Evolutionary conservation across 768 basidiomycete species (phyloP), one percentile per base, ranked within the genome.

Genomic region (Boletus coccyginus): DNA sequence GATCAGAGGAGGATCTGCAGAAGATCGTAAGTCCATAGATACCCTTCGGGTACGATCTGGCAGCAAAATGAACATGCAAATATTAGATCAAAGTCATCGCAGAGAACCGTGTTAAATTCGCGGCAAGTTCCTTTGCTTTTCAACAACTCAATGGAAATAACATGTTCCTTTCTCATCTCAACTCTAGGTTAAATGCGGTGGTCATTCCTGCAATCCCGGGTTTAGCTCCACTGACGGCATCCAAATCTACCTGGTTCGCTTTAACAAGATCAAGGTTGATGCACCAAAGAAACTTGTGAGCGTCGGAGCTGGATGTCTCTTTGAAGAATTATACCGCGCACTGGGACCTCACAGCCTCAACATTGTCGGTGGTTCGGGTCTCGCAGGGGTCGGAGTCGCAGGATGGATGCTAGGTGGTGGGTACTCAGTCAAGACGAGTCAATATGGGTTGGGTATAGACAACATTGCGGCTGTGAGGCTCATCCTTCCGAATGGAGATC

Each of bases 391-490:
- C 17, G 74, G 74, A 4, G 63, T 74, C 10, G 55, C 60, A 19
- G 73, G 73, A 19, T 74, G 60, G 57, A 48, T 70, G 43, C 56
- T 74, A 8, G 73, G 73, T 13, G 71, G 71, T 16, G 74, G 74
- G 4, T 75, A 68, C 59, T 70, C 73, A 0, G 58, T 64, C 56
- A 68, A 67, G 48, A 72, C 68, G 5, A 76, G 70, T 46, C 66
- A 72, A 46, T 64, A 64, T 53, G 72, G 74, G 7, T 56, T 75
- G 11, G 64, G 64, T 11, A 60, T 75, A 32, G 74, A 75, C 59
- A 75, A 71, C 51, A 44, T 75, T 16, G 55, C 53, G 14, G 58
- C 46, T 39, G 64, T 62, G 27, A 56, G 68, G 44, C 54, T 74
- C n/a, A 69, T 73, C 21, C 45, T 68, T 5, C 72, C 72, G 16